These are phyloP conservation scores for Raddia guianensis DNA, from an alignment of 176 grass and related monocot genomes.

Conservation along the genomic window DNA sequence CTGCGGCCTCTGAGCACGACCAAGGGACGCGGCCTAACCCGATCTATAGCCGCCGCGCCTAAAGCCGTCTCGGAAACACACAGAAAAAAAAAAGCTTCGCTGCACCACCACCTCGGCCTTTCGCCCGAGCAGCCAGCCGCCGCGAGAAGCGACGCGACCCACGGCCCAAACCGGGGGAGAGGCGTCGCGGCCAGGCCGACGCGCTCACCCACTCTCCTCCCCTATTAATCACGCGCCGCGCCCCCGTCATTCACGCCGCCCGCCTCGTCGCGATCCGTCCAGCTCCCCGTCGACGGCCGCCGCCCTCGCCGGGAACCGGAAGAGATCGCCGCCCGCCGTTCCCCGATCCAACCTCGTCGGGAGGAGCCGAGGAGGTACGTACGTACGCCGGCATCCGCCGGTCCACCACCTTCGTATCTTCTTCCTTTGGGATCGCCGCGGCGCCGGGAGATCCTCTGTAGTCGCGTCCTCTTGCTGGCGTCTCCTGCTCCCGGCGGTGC, in stretches of 20 bases:
- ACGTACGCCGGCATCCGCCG: background rate
- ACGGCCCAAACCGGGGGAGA: slow-evolving; percentile 21
- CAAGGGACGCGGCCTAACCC: slow-evolving; percentile 43
- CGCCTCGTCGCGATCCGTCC: slow-evolving; percentile 31
- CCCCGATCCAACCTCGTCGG: slow-evolving; percentile 4
- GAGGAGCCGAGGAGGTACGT: slow-evolving; percentile 30
- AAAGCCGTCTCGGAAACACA: background rate
- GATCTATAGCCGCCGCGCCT: background rate
- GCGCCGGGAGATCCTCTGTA: background rate
- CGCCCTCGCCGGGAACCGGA: background rate
- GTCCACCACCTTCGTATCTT: background rate
- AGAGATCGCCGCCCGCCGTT: background rate
- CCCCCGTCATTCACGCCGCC: background rate
- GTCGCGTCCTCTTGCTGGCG: background rate
- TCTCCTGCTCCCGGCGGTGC: no score
- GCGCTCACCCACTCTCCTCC: background rate
- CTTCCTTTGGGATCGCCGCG: background rate
- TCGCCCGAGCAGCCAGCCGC: slow-evolving; percentile 42
- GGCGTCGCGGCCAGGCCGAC: slow-evolving; percentile 1
- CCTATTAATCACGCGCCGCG: slow-evolving; percentile 52
- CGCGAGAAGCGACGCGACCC: slow-evolving; percentile 22
- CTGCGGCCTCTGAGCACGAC: slow-evolving; percentile 29
- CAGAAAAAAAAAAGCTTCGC: background rate
- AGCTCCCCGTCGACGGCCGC: background rate
- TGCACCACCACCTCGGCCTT: slow-evolving; percentile 1